phyloP scores from a whole-genome alignment of 257 asterid species.

The Solanum habrochaites region DNA sequence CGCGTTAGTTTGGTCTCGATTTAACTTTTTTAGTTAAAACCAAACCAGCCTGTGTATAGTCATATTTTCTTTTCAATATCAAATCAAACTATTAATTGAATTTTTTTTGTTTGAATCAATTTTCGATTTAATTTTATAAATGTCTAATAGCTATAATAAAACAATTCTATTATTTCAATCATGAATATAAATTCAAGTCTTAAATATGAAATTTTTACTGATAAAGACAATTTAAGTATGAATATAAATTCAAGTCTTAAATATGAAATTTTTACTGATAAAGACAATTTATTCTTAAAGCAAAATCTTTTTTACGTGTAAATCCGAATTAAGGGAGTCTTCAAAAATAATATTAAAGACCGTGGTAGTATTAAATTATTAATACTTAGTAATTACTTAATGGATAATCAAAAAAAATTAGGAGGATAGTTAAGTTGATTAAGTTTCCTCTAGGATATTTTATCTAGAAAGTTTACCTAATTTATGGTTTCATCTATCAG shows the following conservation, averaged over 20 bases:
- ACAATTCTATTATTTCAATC: accelerated
- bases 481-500: too few relatives aligned
- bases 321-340: not conserved
- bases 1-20: too few relatives aligned
- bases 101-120: too few relatives aligned
- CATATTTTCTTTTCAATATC: too few relatives aligned
- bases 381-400: not conserved
- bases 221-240: not conserved
- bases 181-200: not conserved
- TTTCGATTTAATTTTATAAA: too few relatives aligned
- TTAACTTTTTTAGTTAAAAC: too few relatives aligned
- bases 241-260: not conserved
- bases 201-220: not conserved
- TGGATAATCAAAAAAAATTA: not conserved
- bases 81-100: too few relatives aligned
- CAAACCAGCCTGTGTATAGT: too few relatives aligned
- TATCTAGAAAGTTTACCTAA: not conserved
- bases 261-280: too few relatives aligned
- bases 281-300: not conserved
- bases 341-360: too few relatives aligned
- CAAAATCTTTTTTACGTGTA: not conserved
- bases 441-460: not conserved
- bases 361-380: too few relatives aligned
- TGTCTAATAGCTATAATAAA: not conserved
- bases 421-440: not conserved